Evolutionary conservation across 441 rosid genomes (phyloP).

Genomic region (Aleurites moluccanus): DNA sequence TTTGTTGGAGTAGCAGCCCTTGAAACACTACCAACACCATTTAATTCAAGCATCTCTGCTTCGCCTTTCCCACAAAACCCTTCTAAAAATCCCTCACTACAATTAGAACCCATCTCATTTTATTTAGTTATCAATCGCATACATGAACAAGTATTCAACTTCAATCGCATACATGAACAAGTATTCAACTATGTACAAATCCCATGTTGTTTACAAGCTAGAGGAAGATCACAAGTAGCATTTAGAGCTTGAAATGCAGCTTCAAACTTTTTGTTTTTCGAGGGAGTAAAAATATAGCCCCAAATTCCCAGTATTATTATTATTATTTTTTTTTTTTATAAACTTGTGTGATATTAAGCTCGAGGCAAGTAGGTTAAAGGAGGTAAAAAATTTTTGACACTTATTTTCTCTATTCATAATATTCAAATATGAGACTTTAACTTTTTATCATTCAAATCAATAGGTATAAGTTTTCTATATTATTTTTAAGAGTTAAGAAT

Average conservation of each 20-base stretch:
- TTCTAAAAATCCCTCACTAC: constrained; percentile 28
- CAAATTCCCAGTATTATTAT: too few relatives aligned
- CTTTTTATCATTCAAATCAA: too few relatives aligned
- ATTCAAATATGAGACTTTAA: too few relatives aligned
- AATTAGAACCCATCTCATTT: constrained; percentile 28
- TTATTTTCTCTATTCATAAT: too few relatives aligned
- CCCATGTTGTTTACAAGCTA: constrained; percentile 74
- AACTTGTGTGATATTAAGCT: too few relatives aligned
- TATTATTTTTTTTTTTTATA: too few relatives aligned
- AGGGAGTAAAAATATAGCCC: constrained; percentile 71
- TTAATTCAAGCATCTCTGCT: constrained; percentile 65
- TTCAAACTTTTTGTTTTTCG: constrained; percentile 43
- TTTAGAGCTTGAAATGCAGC: constrained; percentile 71
- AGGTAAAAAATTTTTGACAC: too few relatives aligned
- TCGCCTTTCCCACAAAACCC: constrained; percentile 36
- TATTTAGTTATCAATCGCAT: constrained; percentile 33
- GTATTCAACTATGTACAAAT: constrained; percentile 67
- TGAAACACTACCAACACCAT: constrained; percentile 56
- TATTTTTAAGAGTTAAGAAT: constrained; percentile 65
- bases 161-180: too few relatives aligned
- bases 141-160: too few relatives aligned
- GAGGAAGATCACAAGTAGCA: constrained; percentile 75
- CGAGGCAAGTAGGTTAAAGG: too few relatives aligned
- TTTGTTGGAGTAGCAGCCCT: constrained; percentile 36
- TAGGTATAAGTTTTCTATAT: too few relatives aligned